Evolutionary conservation across 169 alveolate species (phyloP).

Genomic region (Cryptosporidium andersoni): DNA sequence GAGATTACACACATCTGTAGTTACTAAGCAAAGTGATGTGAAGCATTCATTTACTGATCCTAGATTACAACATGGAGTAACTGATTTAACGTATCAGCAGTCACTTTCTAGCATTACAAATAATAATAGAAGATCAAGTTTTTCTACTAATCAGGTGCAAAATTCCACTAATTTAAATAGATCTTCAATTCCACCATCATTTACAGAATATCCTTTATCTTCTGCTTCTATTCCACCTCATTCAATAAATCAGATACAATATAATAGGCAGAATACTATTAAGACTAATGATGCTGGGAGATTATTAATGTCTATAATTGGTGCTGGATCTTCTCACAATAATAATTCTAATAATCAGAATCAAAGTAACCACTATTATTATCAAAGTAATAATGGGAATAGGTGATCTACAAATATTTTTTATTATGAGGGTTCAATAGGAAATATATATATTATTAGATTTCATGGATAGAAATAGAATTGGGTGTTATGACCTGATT

Average conservation of each 20-base stretch:
- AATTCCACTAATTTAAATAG: not conserved
- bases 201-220: constrained; percentile 61
- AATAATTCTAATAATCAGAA: constrained; percentile 20
- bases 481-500: too few relatives aligned
- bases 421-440: constrained; percentile 1
- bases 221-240: constrained; percentile 30
- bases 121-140: not conserved
- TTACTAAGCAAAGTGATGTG: not conserved
- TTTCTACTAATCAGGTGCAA: too few relatives aligned
- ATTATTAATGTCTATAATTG: constrained; percentile 54
- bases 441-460: constrained; percentile 12
- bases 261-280: constrained; percentile 7
- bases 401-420: not conserved
- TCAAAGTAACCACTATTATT: constrained; percentile 7
- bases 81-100: not conserved
- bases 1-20: constrained; percentile 45
- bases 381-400: constrained; percentile 26
- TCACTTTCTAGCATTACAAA: not conserved
- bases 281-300: constrained; percentile 70
- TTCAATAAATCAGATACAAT: not conserved
- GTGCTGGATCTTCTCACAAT: constrained; percentile 47
- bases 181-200: constrained; percentile 2
- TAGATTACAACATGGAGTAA: not conserved
- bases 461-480: not conserved
- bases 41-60: not conserved